Percentiles rank a stretch among this genome's conserved stretches.
phyloP scores from a whole-genome alignment of 805 yeast genomes.

The Saturnispora kantuleensis region DNA sequence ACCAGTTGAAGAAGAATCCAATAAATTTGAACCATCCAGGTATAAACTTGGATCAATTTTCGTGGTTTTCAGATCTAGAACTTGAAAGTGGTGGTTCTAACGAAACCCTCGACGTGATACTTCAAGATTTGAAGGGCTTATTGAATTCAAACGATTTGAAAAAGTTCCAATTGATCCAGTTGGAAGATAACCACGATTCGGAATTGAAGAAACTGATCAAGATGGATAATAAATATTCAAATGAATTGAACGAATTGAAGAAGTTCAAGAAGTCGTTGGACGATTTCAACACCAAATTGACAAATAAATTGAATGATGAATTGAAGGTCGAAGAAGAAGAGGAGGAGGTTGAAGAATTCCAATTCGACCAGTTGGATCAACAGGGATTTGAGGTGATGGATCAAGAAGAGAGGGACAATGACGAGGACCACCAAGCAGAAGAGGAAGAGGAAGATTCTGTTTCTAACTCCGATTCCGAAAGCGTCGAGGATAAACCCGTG shows the following conservation, averaged over 20 bases:
- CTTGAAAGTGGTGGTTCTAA: constrained; percentile 1
- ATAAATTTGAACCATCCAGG: too few relatives aligned
- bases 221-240: constrained; percentile 19
- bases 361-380: not conserved
- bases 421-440: constrained; percentile 2
- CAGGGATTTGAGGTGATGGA: constrained; percentile 5
- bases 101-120: constrained; percentile 1
- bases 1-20: too few relatives aligned
- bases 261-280: constrained; percentile 17
- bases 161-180: too few relatives aligned
- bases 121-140: not conserved
- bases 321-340: constrained; percentile 6
- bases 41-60: too few relatives aligned
- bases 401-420: constrained; percentile 1
- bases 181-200: constrained; percentile 2
- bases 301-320: constrained; percentile 16
- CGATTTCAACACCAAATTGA: constrained; percentile 22
- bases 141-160: constrained; percentile 3
- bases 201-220: constrained; percentile 7
- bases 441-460: constrained; percentile 6
- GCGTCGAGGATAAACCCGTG: too few relatives aligned
- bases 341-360: constrained; percentile 11
- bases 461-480: too few relatives aligned
- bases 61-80: too few relatives aligned
- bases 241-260: constrained; percentile 21